Base-by-base conservation (phyloP, 1,139 yeast species). In the Meyerozyma smithsonii region DNA sequence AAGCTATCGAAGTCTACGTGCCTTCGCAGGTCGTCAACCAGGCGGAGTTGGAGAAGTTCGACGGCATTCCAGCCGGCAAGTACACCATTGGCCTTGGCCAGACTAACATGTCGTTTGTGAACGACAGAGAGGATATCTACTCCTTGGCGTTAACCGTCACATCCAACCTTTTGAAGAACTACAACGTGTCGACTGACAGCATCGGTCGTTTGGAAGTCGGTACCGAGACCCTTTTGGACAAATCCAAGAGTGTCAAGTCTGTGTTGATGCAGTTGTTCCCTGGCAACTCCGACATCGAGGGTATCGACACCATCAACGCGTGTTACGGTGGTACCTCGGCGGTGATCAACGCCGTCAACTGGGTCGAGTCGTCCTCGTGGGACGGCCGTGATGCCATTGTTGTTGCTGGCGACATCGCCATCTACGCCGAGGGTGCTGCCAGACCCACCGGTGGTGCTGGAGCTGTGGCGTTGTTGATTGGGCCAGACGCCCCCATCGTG, bases 401-500 rank as follows among this genome's bases (percentile, higher is more conserved):
- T 42, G 96, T 90, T 32, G 83, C 94, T 59, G 97, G 97, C 64
- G 99, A 94, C 66, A 92, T 94, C 62, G 98, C 98, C 59, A 84
- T 94, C 54, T 94, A 94, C 68, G 89, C 92, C 54, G 79, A 90
- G 69, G 98, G 98, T 62, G 84, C 95, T 38, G 99, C 99, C 42
- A 84, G 99, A 74, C 98, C 99, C 56, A 92, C 98, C 44, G 99
- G 99, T 62, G 99, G 99, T 69, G 97, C 95, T 44, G 99, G 99
- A 58, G 79, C 95, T 41, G 95, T 92, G 45, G 99, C 99, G 38
- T 58, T 94, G 61, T 80, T 86, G 63, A 85, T 94, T 58, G 99
- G 99, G 40, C 96, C 97, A 41, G 96, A 94, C 59, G 97, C 98
- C 35, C 98, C 98, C 51, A 77, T 94, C 54, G 97, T 87, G 36